These are phyloP conservation scores for Nectriaceae sp. DNA, from an alignment of 2,329 filamentous ascomycete genomes.

Conservation along the genomic window DNA sequence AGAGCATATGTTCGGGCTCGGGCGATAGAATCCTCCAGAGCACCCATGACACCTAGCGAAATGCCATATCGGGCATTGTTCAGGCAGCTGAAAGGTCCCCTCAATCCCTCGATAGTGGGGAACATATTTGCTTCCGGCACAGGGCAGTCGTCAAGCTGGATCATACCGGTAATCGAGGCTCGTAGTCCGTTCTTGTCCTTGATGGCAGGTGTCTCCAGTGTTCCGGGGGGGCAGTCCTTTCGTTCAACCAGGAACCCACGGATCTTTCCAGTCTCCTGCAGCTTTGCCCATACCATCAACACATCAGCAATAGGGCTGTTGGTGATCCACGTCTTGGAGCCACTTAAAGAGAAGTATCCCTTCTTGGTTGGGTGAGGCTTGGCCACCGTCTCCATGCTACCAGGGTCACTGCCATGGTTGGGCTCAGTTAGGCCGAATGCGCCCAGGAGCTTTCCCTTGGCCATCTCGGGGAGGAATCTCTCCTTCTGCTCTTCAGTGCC, in stretches of 20 bases:
- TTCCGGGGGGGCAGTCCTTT: slow-evolving; percentile 80
- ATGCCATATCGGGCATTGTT: slow-evolving; percentile 95
- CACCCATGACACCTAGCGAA: slow-evolving; percentile 89
- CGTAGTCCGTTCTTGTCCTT: slow-evolving; percentile 95
- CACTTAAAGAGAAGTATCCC: slow-evolving; percentile 77
- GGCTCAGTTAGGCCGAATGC: slow-evolving; percentile 91
- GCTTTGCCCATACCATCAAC: slow-evolving; percentile 88
- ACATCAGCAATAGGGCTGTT: slow-evolving; percentile 90
- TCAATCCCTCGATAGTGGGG: slow-evolving; percentile 81
- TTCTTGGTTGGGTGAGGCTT: slow-evolving; percentile 82
- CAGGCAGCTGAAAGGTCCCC: slow-evolving; percentile 88
- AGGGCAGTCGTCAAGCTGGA: slow-evolving; percentile 88
- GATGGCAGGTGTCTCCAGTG: slow-evolving; percentile 86
- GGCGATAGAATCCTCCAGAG: slow-evolving; percentile 86
- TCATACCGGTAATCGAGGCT: slow-evolving; percentile 96
- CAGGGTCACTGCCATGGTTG: slow-evolving; percentile 90
- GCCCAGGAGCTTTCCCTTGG: slow-evolving; percentile 78
- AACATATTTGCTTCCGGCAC: slow-evolving; percentile 94
- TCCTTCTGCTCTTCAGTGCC: slow-evolving; percentile 87
- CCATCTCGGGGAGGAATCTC: slow-evolving; percentile 76
- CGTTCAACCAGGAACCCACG: slow-evolving; percentile 89
- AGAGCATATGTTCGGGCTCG: slow-evolving; percentile 85
- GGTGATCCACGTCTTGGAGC: slow-evolving; percentile 93
- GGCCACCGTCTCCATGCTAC: slow-evolving; percentile 87
- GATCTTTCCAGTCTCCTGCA: slow-evolving; percentile 90